Evolutionary conservation across 1,284 basidiomycete species (phyloP).

Genomic region (Clitocybe nebularis): DNA sequence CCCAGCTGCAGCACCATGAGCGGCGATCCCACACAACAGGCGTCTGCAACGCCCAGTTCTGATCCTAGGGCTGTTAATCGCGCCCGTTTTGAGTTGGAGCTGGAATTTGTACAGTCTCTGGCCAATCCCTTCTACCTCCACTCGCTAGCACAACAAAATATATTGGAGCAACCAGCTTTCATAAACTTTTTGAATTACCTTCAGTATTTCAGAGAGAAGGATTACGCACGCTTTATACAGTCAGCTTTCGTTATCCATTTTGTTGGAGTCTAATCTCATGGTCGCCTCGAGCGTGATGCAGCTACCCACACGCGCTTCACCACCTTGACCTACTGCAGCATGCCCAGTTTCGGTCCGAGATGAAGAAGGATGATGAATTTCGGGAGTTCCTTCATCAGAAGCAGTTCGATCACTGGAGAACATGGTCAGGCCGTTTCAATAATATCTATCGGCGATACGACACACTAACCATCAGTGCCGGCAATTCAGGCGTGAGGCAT

Average conservation of each 20-base stretch:
- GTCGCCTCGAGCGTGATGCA: constrained; percentile 27
- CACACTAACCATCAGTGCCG: constrained; percentile 1
- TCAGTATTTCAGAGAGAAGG: constrained; percentile 85
- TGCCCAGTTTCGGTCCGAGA: constrained; percentile 64
- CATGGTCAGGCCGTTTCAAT: constrained; percentile 52
- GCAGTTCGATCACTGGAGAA: constrained; percentile 84
- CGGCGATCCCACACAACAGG: constrained; percentile 1
- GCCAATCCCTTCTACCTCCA: constrained; percentile 91
- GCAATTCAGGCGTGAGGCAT: constrained; percentile 16
- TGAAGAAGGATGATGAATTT: constrained; percentile 74
- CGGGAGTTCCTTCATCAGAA: constrained; percentile 76
- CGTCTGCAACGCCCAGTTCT: constrained; percentile 22
- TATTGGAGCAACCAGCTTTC: constrained; percentile 81
- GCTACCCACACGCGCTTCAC: constrained; percentile 82
- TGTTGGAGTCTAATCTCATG: constrained; percentile 11
- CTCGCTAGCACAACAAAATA: constrained; percentile 82
- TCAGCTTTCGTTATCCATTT: constrained; percentile 36
- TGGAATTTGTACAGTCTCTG: constrained; percentile 95
- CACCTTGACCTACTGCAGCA: constrained; percentile 79
- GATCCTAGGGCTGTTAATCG: constrained; percentile 74
- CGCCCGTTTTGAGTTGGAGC: constrained; percentile 83
- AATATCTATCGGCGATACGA: no score
- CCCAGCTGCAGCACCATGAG: constrained; percentile 6
- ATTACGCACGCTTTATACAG: constrained; percentile 89
- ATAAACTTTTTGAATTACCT: constrained; percentile 85